These are phyloP conservation scores for Zygnema cylindricum DNA, from an alignment of 139 green algal genomes.

Conservation along the genomic window DNA sequence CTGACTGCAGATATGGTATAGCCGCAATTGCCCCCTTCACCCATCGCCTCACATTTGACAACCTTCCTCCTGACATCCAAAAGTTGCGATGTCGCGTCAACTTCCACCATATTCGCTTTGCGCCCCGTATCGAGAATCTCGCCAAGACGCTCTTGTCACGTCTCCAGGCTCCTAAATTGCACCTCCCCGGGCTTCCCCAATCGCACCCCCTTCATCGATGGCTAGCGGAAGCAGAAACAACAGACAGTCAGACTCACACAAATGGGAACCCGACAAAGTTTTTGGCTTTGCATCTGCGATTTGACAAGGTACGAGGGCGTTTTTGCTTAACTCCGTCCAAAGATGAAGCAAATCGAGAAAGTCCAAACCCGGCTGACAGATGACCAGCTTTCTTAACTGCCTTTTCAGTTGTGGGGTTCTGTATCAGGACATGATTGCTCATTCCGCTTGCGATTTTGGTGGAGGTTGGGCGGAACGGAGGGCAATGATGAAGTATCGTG, in stretches of 20 bases:
- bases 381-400: no score
- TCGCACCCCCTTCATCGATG: not conserved
- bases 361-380: no score
- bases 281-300: conserved; percentile 53
- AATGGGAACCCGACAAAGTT: conserved; percentile 11
- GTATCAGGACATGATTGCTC: conserved; percentile 61
- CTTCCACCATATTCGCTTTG: conserved; percentile 52
- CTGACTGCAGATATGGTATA: conserved; percentile 45
- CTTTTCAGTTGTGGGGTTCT: no score
- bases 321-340: no score
- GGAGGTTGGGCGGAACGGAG: conserved; percentile 17
- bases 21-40: conserved; percentile 57
- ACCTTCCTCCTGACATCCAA: conserved; percentile 47
- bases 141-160: not conserved
- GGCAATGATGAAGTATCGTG: conserved; percentile 31
- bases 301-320: conserved; percentile 49
- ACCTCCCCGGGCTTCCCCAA: not conserved
- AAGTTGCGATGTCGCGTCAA: conserved; percentile 57
- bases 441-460: conserved; percentile 54
- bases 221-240: conserved; percentile 1
- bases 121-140: conserved; percentile 13
- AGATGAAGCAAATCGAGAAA: no score
- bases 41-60: conserved; percentile 56
- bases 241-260: not conserved
- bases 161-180: not conserved